These are phyloP conservation scores for Strobilomyces confusus DNA, from an alignment of 768 basidiomycete genomes.

Conservation along the genomic window DNA sequence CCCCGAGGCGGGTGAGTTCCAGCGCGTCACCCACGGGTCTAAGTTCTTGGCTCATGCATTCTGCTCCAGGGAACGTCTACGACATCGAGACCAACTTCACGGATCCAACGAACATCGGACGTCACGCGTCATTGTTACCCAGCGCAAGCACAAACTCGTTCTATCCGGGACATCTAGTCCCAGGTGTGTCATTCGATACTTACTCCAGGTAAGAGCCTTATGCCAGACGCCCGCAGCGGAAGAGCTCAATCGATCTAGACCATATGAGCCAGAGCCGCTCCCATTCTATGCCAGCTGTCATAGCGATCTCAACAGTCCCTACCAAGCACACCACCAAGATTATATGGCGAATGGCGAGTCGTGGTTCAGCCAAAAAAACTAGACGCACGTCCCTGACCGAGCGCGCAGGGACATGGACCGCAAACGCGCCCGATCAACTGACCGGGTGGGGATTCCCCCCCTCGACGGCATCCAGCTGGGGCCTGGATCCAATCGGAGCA, in stretches of 20 bases:
- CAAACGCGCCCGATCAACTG: not conserved
- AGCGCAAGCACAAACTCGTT: not conserved
- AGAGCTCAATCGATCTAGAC: not conserved
- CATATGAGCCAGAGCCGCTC: not conserved
- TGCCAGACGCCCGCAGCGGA: not conserved
- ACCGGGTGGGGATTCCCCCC: not conserved
- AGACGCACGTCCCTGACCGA: not conserved
- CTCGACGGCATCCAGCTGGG: not conserved
- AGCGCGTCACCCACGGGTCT: too few relatives aligned
- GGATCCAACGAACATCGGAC: not conserved
- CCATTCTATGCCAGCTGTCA: too few relatives aligned
- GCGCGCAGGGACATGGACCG: not conserved
- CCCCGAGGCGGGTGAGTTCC: too few relatives aligned
- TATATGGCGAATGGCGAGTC: constrained; percentile 2
- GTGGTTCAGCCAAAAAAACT: not conserved
- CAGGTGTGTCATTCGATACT: not conserved
- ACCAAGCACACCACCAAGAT: not conserved
- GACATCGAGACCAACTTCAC: not conserved
- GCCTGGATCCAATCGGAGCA: not conserved
- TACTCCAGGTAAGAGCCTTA: not conserved
- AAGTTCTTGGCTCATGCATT: too few relatives aligned
- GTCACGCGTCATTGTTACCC: too few relatives aligned
- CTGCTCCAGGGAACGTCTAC: not conserved
- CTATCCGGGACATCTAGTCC: not conserved
- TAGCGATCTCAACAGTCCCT: not conserved